Conservation (phyloP, 2,329 filamentous ascomycete genomes). For the Botryosphaeria dothidea region DNA sequence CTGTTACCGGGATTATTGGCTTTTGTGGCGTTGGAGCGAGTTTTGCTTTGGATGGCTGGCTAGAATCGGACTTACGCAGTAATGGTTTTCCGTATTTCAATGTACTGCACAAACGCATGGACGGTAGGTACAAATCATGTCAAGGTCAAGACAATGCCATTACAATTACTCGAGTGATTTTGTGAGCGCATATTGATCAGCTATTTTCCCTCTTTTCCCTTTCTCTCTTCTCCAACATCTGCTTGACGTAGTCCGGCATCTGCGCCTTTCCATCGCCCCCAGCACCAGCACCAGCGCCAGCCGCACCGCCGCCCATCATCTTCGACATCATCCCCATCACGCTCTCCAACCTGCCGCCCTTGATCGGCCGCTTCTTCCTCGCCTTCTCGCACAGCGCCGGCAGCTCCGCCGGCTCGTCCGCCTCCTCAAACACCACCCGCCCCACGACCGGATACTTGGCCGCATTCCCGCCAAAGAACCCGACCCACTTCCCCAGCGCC, state of each 20-base stretch:
- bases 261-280: not conserved
- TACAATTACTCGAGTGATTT: not conserved
- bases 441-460: slow-evolving; percentile 29
- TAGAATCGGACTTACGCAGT: not conserved
- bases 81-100: not conserved
- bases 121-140: not conserved
- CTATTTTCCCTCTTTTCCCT: slow-evolving; percentile 1
- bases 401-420: slow-evolving; percentile 20
- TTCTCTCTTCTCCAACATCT: slow-evolving; percentile 2
- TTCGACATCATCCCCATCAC: slow-evolving; percentile 1
- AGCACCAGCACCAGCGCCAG: not conserved
- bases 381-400: slow-evolving; percentile 25
- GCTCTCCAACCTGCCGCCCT: slow-evolving; percentile 30
- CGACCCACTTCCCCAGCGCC: slow-evolving; percentile 5
- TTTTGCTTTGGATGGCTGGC: not conserved
- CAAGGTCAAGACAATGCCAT: not conserved
- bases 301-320: not conserved
- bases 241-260: slow-evolving; percentile 7
- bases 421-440: slow-evolving; percentile 23
- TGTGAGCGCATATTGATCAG: not conserved
- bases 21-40: not conserved
- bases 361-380: slow-evolving; percentile 31
- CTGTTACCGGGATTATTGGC: not conserved
- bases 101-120: not conserved
- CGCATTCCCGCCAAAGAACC: slow-evolving; percentile 26